Evolutionary conservation across 345 rosid species (phyloP), one percentile per base, ranked within the genome.

Genomic region (Eucalyptus shirleyi): DNA sequence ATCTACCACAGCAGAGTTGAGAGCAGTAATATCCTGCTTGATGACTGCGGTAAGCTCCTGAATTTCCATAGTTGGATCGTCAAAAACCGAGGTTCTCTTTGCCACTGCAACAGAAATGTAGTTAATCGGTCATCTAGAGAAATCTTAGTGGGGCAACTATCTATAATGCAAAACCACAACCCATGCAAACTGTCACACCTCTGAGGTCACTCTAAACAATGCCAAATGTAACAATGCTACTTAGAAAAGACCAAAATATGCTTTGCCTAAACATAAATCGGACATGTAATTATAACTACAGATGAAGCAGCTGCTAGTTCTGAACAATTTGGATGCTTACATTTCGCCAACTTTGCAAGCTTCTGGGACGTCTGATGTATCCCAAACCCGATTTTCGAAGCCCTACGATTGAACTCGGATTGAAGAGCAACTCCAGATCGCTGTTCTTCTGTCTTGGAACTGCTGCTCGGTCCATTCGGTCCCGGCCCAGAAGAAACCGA

Each of bases 1-100:
- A 90, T 95, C 96, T 65, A 94, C 95, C 14, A 95, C 96, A 14
- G 96, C 95, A 65, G 96, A 91, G 89, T 95, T 95, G 60, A 95
- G 94, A 80, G 95, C 95, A 55, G 95, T 93, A 72, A 95, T 94
- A 90, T 95, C 96, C 93, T 94, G 96, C 92, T 95, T 95, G 87
- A 95, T 93, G 69, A 95, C 93, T 30, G 95, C 93, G 49, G 96
- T 95, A 86, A 94, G 89, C 91, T 95, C 96, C 89, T 94, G 96
- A 91, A 95, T 95, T 91, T 95, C 96, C 94, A 90, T 88, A 19
- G 95, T 94, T 55, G 96, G 96, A 91, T 95, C 95, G 45, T 95
- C 96, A 88, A 95, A 95, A 72, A 95, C 95, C 3, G 95, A 95
- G 51, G 95, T 93, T 90, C 95, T 92, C 94, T 95, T 95, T 67